Conservation (phyloP, 202 grass and related monocot genomes). For the Zizania palustris region DNA sequence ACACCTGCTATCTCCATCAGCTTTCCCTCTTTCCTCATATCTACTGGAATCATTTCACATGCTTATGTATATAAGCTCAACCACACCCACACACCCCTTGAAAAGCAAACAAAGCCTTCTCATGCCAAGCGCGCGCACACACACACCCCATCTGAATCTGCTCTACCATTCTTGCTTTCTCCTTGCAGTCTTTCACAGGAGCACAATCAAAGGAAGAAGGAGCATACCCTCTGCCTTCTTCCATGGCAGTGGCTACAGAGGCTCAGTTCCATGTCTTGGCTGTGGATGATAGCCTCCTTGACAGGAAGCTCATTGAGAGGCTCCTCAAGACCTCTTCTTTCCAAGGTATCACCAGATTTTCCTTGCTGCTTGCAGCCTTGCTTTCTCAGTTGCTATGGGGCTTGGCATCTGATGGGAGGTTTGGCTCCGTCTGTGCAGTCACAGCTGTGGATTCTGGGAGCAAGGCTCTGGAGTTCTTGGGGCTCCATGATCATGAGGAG, state of each 20-base stretch:
- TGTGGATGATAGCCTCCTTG: conserved; percentile 83
- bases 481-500: conserved; percentile 51
- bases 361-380: neutral
- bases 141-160: conserved; percentile 15
- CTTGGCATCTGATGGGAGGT: neutral
- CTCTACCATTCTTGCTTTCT: conserved; percentile 21
- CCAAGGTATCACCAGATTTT: conserved; percentile 49
- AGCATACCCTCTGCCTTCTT: conserved; percentile 3
- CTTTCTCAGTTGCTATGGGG: neutral
- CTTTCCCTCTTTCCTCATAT: conserved; percentile 37
- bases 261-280: conserved; percentile 82
- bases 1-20: conserved; percentile 32
- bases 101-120: conserved; percentile 9
- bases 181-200: conserved; percentile 19
- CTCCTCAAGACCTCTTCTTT: conserved; percentile 93
- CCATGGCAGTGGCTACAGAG: conserved; percentile 58
- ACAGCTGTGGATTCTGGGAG: conserved; percentile 90
- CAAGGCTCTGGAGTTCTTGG: conserved; percentile 84
- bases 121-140: conserved; percentile 37
- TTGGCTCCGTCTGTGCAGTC: conserved; percentile 47
- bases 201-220: neutral
- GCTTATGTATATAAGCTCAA: conserved; percentile 33
- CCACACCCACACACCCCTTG: conserved; percentile 22
- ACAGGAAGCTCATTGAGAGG: conserved; percentile 97
- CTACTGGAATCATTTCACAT: conserved; percentile 44